phyloP scores from a whole-genome alignment of 116 monocot genomes.

The Trichopus zeylanicus region DNA sequence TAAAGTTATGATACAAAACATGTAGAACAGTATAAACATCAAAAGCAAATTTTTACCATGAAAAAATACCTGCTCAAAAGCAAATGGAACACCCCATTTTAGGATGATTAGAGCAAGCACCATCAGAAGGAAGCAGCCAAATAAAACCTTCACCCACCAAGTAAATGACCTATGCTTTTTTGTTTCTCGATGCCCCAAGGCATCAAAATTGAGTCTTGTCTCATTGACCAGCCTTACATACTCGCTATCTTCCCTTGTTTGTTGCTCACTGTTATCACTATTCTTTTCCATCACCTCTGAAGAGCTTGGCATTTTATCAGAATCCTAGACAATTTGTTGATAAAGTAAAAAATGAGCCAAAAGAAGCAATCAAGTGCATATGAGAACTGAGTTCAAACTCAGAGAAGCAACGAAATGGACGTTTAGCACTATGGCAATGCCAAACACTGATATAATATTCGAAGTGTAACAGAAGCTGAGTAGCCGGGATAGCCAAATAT shows the following conservation, averaged over 20 bases:
- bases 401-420: too few relatives aligned
- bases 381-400: too few relatives aligned
- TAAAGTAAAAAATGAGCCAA: too few relatives aligned
- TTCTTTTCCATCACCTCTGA: constrained; percentile 22
- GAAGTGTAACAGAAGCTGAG: too few relatives aligned
- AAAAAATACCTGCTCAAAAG: constrained; percentile 81
- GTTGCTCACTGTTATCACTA: constrained; percentile 23
- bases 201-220: constrained; percentile 16
- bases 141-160: constrained; percentile 70
- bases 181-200: constrained; percentile 9
- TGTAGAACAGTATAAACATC: background rate
- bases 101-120: constrained; percentile 27
- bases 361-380: too few relatives aligned
- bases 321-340: background rate
- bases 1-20: too few relatives aligned
- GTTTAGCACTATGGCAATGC: too few relatives aligned
- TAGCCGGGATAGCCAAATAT: too few relatives aligned
- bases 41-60: background rate
- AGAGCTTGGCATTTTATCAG: constrained; percentile 31
- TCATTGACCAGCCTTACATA: constrained; percentile 64
- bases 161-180: constrained; percentile 11
- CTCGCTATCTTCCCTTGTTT: constrained; percentile 53
- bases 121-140: constrained; percentile 41
- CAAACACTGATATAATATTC: too few relatives aligned
- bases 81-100: constrained; percentile 91